Conservation (phyloP, 2,329 filamentous ascomycete genomes). For the Bisporella sp. region DNA sequence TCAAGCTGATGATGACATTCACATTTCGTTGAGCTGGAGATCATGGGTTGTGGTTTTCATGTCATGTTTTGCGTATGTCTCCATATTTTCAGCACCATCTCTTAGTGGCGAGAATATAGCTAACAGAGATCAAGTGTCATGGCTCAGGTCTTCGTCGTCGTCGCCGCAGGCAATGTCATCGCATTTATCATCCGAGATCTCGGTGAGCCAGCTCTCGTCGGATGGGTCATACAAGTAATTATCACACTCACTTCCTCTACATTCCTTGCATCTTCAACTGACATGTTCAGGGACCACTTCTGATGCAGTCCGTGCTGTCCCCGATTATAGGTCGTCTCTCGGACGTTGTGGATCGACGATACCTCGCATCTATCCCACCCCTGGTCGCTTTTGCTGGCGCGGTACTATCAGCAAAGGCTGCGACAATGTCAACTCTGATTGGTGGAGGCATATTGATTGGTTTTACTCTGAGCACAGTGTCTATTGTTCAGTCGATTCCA, state of each 20-base stretch:
- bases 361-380: constrained; percentile 43
- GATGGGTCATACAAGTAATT: constrained; percentile 47
- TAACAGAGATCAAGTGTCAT: constrained; percentile 32
- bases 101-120: too few species aligned
- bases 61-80: constrained; percentile 33
- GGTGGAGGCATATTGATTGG: constrained; percentile 52
- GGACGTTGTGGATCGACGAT: constrained; percentile 49
- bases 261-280: constrained; percentile 1
- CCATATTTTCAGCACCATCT: not conserved
- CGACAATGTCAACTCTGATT: constrained; percentile 47
- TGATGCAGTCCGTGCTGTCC: constrained; percentile 50
- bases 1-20: too few species aligned
- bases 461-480: constrained; percentile 44
- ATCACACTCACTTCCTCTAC: not conserved
- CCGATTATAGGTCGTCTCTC: constrained; percentile 49
- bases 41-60: too few species aligned
- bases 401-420: constrained; percentile 46
- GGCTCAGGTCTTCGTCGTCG: constrained; percentile 48
- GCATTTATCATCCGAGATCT: constrained; percentile 49
- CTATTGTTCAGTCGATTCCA: constrained; percentile 49
- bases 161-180: constrained; percentile 47
- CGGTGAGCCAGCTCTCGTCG: constrained; percentile 40
- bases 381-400: constrained; percentile 46
- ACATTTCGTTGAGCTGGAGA: too few species aligned
- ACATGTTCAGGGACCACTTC: constrained; percentile 40